Evolutionary conservation across 1,139 yeast species (phyloP).

Genomic region (Tardiomyces depauwii): DNA sequence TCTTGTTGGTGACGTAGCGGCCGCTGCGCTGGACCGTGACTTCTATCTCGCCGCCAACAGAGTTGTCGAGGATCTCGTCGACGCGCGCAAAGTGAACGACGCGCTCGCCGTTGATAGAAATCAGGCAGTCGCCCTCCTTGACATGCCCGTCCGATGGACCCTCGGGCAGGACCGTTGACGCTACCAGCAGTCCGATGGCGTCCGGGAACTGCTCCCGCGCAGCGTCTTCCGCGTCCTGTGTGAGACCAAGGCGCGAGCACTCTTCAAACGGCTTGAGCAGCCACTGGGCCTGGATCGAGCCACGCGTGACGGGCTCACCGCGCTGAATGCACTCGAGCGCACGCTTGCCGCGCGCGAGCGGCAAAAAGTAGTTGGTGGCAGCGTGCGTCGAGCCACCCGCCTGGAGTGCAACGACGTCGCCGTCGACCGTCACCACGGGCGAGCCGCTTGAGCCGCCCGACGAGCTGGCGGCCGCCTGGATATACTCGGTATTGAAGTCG

Average conservation of each 20-base stretch:
- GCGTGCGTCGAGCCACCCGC: constrained; percentile 93
- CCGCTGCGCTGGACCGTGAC: constrained; percentile 72
- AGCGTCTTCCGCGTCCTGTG: constrained; percentile 57
- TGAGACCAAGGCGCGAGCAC: constrained; percentile 77
- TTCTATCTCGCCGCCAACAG: constrained; percentile 49
- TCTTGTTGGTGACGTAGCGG: constrained; percentile 36
- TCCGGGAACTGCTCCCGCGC: constrained; percentile 65
- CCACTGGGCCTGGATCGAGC: constrained; percentile 92
- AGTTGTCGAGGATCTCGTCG: constrained; percentile 73
- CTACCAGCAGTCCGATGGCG: constrained; percentile 73
- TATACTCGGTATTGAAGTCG: constrained; percentile 91
- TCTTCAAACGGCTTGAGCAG: constrained; percentile 77
- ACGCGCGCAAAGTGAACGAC: constrained; percentile 66
- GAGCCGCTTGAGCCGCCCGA: constrained; percentile 96
- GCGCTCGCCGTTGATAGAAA: constrained; percentile 56
- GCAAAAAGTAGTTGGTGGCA: constrained; percentile 85
- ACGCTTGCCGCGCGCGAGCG: constrained; percentile 71
- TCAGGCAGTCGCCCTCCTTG: constrained; percentile 77
- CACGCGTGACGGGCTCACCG: constrained; percentile 50
- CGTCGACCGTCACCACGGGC: constrained; percentile 84
- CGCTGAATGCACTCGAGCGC: constrained; percentile 67
- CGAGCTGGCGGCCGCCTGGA: constrained; percentile 94
- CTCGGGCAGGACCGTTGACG: constrained; percentile 71
- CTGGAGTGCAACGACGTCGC: constrained; percentile 81
- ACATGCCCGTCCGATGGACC: constrained; percentile 74